A percentile compares a stretch with the other conserved stretches of the same genome.
These are phyloP conservation scores for Sporothrix protearum DNA, from an alignment of 2,329 filamentous ascomycete genomes.

Conservation along the genomic window DNA sequence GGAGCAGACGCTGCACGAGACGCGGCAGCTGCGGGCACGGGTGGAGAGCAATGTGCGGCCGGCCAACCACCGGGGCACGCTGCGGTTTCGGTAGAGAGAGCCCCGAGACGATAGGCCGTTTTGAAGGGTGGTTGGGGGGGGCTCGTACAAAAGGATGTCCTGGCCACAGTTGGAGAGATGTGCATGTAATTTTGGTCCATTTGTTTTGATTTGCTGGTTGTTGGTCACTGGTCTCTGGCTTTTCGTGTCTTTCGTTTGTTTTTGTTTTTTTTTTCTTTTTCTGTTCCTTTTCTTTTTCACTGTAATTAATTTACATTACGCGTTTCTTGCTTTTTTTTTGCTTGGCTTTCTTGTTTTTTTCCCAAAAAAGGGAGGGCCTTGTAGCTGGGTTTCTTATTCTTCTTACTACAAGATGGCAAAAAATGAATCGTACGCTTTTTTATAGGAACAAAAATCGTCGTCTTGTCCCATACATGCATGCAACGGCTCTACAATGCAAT, in stretches of 20 bases:
- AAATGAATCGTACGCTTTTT: too few species aligned
- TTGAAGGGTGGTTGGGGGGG: neutral
- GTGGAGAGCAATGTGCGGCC: constrained; percentile 30
- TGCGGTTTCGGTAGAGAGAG: constrained; percentile 25
- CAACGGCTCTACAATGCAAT: neutral
- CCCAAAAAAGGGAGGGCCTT: neutral
- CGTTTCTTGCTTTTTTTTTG: neutral
- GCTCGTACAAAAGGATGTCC: too few species aligned
- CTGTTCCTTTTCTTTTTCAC: neutral
- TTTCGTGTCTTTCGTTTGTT: neutral
- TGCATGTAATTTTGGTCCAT: neutral
- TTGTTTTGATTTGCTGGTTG: neutral
- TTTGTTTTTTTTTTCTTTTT: neutral
- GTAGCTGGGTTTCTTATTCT: neutral
- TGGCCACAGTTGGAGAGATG: neutral
- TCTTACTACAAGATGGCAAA: neutral
- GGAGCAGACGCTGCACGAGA: constrained; percentile 29
- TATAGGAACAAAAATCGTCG: neutral
- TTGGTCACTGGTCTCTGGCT: neutral
- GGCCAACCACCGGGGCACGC: constrained; percentile 17
- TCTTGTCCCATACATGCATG: neutral
- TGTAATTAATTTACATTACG: constrained; percentile 5
- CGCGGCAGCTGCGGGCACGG: constrained; percentile 27
- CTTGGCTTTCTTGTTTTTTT: neutral
- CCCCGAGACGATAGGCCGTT: neutral